Percentiles rank a stretch among this genome's conserved stretches.
Conservation (phyloP, 2,329 filamentous ascomycete genomes). For the Trichoderma sp. region DNA sequence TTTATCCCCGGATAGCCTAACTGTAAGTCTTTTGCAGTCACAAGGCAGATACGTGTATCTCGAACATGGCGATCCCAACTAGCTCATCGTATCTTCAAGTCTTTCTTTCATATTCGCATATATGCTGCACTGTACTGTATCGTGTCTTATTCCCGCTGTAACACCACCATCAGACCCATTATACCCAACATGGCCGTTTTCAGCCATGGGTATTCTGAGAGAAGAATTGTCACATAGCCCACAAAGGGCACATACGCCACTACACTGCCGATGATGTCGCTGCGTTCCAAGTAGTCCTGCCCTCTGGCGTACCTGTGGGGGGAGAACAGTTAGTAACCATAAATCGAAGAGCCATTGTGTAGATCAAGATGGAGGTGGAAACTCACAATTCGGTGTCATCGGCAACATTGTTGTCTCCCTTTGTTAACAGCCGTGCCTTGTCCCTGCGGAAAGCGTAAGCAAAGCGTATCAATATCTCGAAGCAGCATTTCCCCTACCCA, state of each 20-base stretch:
- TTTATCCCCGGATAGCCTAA: neutral
- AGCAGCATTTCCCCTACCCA: constrained; percentile 46
- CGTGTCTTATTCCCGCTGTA: constrained; percentile 75
- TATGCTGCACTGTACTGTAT: neutral
- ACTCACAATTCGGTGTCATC: constrained; percentile 80
- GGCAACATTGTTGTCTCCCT: constrained; percentile 93
- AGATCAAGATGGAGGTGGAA: neutral
- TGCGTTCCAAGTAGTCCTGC: constrained; percentile 82
- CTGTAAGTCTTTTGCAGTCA: neutral
- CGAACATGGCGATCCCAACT: neutral
- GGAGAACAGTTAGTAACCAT: neutral
- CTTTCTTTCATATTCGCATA: constrained; percentile 4
- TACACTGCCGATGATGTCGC: constrained; percentile 92
- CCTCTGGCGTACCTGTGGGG: constrained; percentile 62
- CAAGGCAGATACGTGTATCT: neutral
- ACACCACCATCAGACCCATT: constrained; percentile 90
- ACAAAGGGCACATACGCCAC: constrained; percentile 91
- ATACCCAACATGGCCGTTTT: constrained; percentile 93
- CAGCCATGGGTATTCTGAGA: constrained; percentile 94
- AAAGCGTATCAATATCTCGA: neutral
- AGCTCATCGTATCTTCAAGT: neutral
- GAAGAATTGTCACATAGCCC: constrained; percentile 93
- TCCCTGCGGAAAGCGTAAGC: constrained; percentile 40
- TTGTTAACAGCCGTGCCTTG: constrained; percentile 78
- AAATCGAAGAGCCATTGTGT: neutral